Evolutionary conservation across 805 yeast genomes (phyloP).

Genomic region (Myxozyma neglecta): DNA sequence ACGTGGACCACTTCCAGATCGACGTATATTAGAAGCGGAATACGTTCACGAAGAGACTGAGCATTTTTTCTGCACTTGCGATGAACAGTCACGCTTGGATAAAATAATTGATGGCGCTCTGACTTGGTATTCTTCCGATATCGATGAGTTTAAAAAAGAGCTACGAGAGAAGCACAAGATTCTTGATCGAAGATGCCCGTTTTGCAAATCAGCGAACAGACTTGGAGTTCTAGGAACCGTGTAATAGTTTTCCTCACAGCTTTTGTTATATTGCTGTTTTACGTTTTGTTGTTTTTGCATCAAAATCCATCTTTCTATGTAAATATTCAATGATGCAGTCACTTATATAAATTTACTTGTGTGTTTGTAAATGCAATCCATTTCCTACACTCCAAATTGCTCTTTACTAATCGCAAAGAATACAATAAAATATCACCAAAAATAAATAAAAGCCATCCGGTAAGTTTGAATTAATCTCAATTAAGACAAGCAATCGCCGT

Average conservation of each 20-base stretch:
- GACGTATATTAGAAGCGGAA: not conserved
- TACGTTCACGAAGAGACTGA: not conserved
- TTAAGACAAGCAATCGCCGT: not conserved
- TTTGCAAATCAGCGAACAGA: not conserved
- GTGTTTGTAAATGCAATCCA: not conserved
- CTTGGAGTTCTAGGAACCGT: not conserved
- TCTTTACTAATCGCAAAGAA: not conserved
- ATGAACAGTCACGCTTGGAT: not conserved
- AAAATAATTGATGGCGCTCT: not conserved
- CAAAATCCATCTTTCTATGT: not conserved
- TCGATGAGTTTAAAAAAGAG: not conserved
- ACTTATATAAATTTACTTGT: not conserved
- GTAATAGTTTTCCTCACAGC: not conserved
- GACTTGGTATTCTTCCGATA: not conserved
- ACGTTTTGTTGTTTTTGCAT: not conserved
- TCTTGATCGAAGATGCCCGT: constrained; percentile 8
- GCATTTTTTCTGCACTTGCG: not conserved
- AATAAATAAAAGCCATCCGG: not conserved
- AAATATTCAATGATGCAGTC: not conserved
- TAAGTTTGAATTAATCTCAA: not conserved
- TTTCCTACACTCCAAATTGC: not conserved
- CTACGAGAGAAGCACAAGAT: not conserved
- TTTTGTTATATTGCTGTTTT: not conserved
- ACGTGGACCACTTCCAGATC: not conserved
- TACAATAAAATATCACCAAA: not conserved